phyloP scores from a whole-genome alignment of 805 yeast genomes.

The Metschnikowia noctiluminum region DNA sequence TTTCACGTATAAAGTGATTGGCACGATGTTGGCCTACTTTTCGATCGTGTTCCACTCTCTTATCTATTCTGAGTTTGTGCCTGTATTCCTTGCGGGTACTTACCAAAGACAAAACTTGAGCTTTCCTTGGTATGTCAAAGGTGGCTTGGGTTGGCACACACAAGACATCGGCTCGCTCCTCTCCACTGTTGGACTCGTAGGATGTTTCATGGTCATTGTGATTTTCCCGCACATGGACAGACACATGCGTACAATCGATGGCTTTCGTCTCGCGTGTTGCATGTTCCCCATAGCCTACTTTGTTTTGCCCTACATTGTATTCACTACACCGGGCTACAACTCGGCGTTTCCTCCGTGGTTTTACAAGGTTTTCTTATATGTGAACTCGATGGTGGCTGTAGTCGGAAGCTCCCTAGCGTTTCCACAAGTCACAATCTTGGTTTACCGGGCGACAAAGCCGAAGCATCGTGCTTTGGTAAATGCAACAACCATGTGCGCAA shows the following conservation, averaged over 20 bases:
- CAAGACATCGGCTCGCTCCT: slow-evolving; percentile 48
- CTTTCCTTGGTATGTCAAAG: slow-evolving; percentile 48
- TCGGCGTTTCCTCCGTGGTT: slow-evolving; percentile 23
- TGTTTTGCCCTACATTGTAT: slow-evolving; percentile 45
- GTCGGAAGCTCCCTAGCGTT: slow-evolving; percentile 45
- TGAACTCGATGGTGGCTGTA: slow-evolving; percentile 23
- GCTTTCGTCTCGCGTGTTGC: slow-evolving; percentile 39
- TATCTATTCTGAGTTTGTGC: slow-evolving; percentile 53
- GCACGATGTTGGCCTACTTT: slow-evolving; percentile 36
- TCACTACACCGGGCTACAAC: slow-evolving; percentile 36
- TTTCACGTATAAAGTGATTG: slow-evolving; percentile 30
- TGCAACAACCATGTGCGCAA: slow-evolving; percentile 51
- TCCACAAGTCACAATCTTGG: slow-evolving; percentile 51
- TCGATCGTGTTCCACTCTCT: slow-evolving; percentile 45
- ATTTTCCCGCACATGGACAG: slow-evolving; percentile 53
- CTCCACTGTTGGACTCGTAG: slow-evolving; percentile 52
- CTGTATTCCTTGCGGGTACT: slow-evolving; percentile 47
- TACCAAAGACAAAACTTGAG: slow-evolving; percentile 23
- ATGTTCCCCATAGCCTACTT: slow-evolving; percentile 46
- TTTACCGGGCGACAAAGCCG: slow-evolving; percentile 53
- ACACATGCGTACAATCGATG: slow-evolving; percentile 40
- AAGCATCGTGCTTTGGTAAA: slow-evolving; percentile 57
- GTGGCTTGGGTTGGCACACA: slow-evolving; percentile 51
- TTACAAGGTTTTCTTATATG: slow-evolving; percentile 25
- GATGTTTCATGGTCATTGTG: slow-evolving; percentile 47